Evolutionary conservation across 768 basidiomycete genomes (phyloP).

Genomic region (Leucocoprinus birnbaumii): DNA sequence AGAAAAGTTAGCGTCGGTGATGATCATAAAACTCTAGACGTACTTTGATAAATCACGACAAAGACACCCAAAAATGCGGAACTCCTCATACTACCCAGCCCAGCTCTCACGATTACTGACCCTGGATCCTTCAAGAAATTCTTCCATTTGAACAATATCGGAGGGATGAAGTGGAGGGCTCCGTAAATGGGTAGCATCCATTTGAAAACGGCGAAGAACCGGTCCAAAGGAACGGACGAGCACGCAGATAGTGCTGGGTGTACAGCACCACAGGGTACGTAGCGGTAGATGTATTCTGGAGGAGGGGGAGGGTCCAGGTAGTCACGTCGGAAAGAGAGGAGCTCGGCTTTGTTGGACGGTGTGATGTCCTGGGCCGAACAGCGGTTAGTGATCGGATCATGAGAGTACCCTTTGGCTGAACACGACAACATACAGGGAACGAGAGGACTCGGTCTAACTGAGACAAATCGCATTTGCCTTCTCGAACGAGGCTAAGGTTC

Average conservation of each 20-base stretch:
- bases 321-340: slow-evolving; percentile 40
- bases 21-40: slow-evolving; percentile 27
- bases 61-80: slow-evolving; percentile 86
- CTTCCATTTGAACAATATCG: slow-evolving; percentile 76
- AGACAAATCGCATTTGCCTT: slow-evolving; percentile 50
- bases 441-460: slow-evolving; percentile 54
- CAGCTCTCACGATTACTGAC: slow-evolving; percentile 60
- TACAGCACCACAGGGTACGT: slow-evolving; percentile 66
- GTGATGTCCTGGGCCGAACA: slow-evolving; percentile 59
- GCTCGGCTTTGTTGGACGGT: slow-evolving; percentile 42
- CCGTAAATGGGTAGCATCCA: slow-evolving; percentile 87
- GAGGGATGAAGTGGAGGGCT: slow-evolving; percentile 86
- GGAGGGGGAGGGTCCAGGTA: slow-evolving; percentile 30
- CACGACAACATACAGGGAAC: slow-evolving; percentile 35
- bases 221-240: slow-evolving; percentile 52
- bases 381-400: too few relatives aligned
- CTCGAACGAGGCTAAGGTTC: slow-evolving; percentile 58
- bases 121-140: slow-evolving; percentile 64
- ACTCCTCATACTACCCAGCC: slow-evolving; percentile 74
- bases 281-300: slow-evolving; percentile 18
- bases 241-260: slow-evolving; percentile 75
- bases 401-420: too few relatives aligned
- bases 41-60: slow-evolving; percentile 80
- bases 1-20: not conserved
- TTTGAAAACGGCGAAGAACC: slow-evolving; percentile 78